A percentile compares a stretch with the other conserved stretches of the same genome.
Evolutionary conservation across 2,329 filamentous ascomycete species (phyloP).

Genomic region (Verticillium zaregamsianum): DNA sequence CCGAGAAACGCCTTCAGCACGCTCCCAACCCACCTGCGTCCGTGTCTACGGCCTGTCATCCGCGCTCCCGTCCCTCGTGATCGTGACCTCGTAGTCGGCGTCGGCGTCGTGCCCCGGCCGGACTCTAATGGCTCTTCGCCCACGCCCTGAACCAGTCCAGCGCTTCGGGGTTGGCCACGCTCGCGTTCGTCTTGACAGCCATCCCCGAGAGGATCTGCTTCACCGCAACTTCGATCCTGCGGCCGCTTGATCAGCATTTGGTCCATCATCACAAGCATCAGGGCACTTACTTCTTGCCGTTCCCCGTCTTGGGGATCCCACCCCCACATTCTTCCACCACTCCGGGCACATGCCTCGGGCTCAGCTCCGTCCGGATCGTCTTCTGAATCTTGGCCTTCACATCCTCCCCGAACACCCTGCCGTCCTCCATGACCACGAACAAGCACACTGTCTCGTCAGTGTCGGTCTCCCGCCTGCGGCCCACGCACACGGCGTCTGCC

Average conservation of each 20-base stretch:
- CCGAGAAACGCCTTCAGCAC: neutral
- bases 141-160: conserved; percentile 84
- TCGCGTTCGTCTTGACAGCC: conserved; percentile 83
- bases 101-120: neutral
- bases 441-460: conserved; percentile 82
- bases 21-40: neutral
- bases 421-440: conserved; percentile 73
- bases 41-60: neutral
- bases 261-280: neutral
- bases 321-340: conserved; percentile 73
- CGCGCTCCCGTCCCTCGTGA: neutral
- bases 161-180: conserved; percentile 87
- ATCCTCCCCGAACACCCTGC: conserved; percentile 51
- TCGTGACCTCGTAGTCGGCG: neutral
- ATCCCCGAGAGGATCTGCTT: conserved; percentile 92
- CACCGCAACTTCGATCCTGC: conserved; percentile 84
- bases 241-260: conserved; percentile 9
- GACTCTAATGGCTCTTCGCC: conserved; percentile 49
- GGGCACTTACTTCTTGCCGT: conserved; percentile 87
- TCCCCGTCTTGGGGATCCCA: conserved; percentile 86
- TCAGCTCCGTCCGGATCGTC: conserved; percentile 72
- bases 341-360: conserved; percentile 82
- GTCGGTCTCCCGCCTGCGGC: conserved; percentile 66
- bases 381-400: conserved; percentile 61
- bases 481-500: conserved; percentile 84